A percentile compares a stretch with the other conserved stretches of the same genome.
These are phyloP conservation scores for Fusarium sp. DNA, from an alignment of 2,329 filamentous ascomycete genomes.

Conservation along the genomic window DNA sequence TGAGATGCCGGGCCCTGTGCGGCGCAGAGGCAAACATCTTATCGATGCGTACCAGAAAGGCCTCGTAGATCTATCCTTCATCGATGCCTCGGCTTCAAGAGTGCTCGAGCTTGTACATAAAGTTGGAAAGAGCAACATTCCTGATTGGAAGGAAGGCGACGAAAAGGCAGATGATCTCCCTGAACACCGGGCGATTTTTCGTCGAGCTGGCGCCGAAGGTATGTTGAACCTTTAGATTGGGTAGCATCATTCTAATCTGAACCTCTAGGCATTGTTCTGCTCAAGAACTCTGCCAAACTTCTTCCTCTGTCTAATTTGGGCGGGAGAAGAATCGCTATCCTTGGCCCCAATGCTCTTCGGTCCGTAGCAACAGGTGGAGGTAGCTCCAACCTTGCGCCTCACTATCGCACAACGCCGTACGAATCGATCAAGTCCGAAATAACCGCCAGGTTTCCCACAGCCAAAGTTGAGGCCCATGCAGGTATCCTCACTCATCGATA, in stretches of 20 bases:
- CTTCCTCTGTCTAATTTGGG: conserved; percentile 2
- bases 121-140: conserved; percentile 11
- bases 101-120: conserved; percentile 17
- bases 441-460: not conserved
- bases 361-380: conserved; percentile 21
- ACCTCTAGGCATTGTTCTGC: conserved; percentile 18
- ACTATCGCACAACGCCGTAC: conserved; percentile 26
- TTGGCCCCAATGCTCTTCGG: conserved; percentile 23
- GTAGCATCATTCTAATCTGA: not conserved
- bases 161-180: conserved; percentile 25
- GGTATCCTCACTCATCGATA: conserved; percentile 29
- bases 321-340: not conserved
- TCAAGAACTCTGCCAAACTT: conserved; percentile 8
- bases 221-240: not conserved
- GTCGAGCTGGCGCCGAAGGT: conserved; percentile 25
- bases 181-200: conserved; percentile 17
- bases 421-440: conserved; percentile 8
- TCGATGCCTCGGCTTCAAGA: conserved; percentile 14
- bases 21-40: conserved; percentile 21
- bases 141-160: conserved; percentile 18
- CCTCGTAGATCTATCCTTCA: conserved; percentile 8
- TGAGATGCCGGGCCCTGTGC: conserved; percentile 29
- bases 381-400: conserved; percentile 23
- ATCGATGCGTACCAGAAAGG: conserved; percentile 14
- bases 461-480: conserved; percentile 1